Conservation (phyloP, 805 yeast species). For the Hanseniaspora occidentalis region DNA sequence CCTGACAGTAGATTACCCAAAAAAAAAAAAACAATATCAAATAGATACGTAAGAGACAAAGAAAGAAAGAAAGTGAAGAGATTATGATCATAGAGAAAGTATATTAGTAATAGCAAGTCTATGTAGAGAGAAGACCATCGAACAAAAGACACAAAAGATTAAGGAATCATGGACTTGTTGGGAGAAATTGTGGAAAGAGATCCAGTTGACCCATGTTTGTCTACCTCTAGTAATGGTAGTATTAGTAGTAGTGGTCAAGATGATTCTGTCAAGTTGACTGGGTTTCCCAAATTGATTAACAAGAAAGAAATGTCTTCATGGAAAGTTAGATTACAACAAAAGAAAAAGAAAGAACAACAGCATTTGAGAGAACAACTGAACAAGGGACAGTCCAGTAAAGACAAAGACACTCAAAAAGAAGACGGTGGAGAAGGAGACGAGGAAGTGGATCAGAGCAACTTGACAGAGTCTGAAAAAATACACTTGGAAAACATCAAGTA, state of each 20-base stretch:
- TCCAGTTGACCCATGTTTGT: slow-evolving; percentile 19
- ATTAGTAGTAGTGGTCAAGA: slow-evolving; percentile 1
- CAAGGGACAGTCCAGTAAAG: slow-evolving; percentile 10
- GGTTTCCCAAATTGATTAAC: slow-evolving; percentile 23
- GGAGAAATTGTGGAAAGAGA: slow-evolving; percentile 66
- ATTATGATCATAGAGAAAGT: too few species aligned
- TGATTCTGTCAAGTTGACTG: slow-evolving; percentile 7
- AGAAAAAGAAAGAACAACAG: slow-evolving; percentile 14
- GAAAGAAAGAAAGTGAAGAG: too few species aligned
- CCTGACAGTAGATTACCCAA: too few species aligned
- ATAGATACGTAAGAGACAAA: too few species aligned
- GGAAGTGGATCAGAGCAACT: slow-evolving; percentile 11
- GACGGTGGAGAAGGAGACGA: slow-evolving; percentile 3
- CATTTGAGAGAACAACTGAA: background rate
- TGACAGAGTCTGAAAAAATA: slow-evolving; percentile 59
- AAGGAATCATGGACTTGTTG: slow-evolving; percentile 63
- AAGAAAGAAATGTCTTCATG: slow-evolving; percentile 36
- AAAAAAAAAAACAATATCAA: too few species aligned
- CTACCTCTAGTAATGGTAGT: slow-evolving; percentile 3
- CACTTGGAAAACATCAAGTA: slow-evolving; percentile 62
- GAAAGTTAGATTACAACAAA: slow-evolving; percentile 31
- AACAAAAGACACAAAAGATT: too few species aligned
- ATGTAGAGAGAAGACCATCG: too few species aligned
- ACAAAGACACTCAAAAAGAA: slow-evolving; percentile 6
- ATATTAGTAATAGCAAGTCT: too few species aligned